A percentile compares a stretch with the other conserved stretches of the same genome.
These are phyloP conservation scores for Amanita brunnescens DNA, from an alignment of 768 basidiomycete genomes.

Conservation along the genomic window DNA sequence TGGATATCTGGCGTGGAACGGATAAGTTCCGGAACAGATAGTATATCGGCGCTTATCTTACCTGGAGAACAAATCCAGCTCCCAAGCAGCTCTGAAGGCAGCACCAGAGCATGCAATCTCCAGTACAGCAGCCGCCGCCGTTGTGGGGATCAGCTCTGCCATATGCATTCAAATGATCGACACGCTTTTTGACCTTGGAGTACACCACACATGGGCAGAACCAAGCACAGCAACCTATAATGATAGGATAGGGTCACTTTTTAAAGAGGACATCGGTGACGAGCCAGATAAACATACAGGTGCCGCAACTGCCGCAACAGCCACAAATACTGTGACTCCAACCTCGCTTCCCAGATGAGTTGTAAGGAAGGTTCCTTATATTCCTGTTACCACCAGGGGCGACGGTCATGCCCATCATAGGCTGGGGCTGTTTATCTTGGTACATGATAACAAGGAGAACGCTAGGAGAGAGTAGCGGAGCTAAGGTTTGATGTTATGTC, in stretches of 20 bases:
- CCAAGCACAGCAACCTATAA: conserved; percentile 25
- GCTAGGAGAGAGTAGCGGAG: background rate
- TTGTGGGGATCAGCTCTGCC: conserved; percentile 30
- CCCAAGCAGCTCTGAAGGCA: conserved; percentile 21
- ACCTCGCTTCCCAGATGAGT: conserved; percentile 19
- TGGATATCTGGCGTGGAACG: conserved; percentile 18
- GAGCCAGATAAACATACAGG: conserved; percentile 20
- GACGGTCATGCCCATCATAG: conserved; percentile 11
- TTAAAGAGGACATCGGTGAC: no score
- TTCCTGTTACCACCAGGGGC: conserved; percentile 21
- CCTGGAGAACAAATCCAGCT: conserved; percentile 33
- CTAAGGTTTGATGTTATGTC: background rate
- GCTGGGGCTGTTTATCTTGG: background rate
- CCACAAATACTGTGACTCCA: conserved; percentile 23
- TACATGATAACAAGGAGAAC: no score
- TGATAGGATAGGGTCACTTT: no score
- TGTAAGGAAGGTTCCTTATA: conserved; percentile 16
- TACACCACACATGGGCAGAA: conserved; percentile 36
- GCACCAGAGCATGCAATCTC: conserved; percentile 30
- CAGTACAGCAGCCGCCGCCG: conserved; percentile 21
- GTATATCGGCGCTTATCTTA: conserved; percentile 9
- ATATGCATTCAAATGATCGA: conserved; percentile 26
- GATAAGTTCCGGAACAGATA: background rate
- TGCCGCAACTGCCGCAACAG: conserved; percentile 19
- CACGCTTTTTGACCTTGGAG: conserved; percentile 30